A percentile compares a stretch with the other conserved stretches of the same genome.
These are phyloP conservation scores for Pyronema domesticum DNA, from an alignment of 495 filamentous ascomycete genomes.

Conservation along the genomic window DNA sequence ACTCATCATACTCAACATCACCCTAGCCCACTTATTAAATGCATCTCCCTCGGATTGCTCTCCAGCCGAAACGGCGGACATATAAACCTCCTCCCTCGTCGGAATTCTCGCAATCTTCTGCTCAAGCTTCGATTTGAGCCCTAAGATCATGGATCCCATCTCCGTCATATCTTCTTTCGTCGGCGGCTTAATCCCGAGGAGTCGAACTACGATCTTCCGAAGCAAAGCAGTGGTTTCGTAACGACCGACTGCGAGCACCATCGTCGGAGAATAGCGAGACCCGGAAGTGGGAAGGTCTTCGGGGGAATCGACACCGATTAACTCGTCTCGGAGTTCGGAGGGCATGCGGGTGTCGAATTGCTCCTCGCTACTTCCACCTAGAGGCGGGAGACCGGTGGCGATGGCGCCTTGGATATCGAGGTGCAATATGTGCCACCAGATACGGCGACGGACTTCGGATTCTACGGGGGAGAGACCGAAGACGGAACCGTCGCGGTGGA, in stretches of 20 bases:
- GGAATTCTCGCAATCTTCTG: constrained; percentile 20
- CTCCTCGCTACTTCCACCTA: constrained; percentile 19
- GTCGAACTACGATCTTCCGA: constrained; percentile 11
- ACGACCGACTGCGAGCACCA: constrained; percentile 21
- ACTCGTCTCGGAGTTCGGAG: constrained; percentile 17
- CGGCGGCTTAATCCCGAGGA: constrained; percentile 15
- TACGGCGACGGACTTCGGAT: constrained; percentile 47
- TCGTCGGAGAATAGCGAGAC: constrained; percentile 8
- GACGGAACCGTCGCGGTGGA: constrained; percentile 50
- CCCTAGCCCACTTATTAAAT: constrained; percentile 22
- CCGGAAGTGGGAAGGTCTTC: background rate
- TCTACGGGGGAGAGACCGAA: constrained; percentile 48
- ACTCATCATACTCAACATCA: constrained; percentile 21
- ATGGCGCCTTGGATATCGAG: constrained; percentile 35
- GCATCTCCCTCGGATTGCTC: constrained; percentile 6
- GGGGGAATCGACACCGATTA: constrained; percentile 8
- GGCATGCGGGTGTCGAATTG: constrained; percentile 22
- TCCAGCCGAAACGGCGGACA: background rate
- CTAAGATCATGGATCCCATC: constrained; percentile 19
- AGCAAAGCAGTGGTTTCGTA: constrained; percentile 17
- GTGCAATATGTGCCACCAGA: constrained; percentile 60
- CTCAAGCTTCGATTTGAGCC: constrained; percentile 19
- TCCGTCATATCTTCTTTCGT: constrained; percentile 14
- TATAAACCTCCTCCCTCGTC: constrained; percentile 5
- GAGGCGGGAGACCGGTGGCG: constrained; percentile 20